These are phyloP conservation scores for Xylariaceae sp. DNA, from an alignment of 2,329 filamentous ascomycete species.

Conservation along the genomic window DNA sequence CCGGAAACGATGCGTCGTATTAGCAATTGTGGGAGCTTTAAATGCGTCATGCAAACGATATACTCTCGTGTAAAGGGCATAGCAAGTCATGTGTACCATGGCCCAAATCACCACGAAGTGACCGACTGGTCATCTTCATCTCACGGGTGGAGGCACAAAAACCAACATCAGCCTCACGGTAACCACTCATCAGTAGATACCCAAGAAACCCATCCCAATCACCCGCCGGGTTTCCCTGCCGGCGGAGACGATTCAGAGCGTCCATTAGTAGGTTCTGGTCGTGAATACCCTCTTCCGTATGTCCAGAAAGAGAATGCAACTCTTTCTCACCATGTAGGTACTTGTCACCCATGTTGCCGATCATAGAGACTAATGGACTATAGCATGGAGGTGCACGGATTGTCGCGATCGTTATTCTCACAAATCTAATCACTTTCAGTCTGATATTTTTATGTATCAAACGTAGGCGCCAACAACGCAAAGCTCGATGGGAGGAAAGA, in stretches of 20 bases:
- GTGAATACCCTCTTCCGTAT: no score
- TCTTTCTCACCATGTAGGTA: conserved; percentile 6
- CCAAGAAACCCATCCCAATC: no score
- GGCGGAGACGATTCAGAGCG: not conserved
- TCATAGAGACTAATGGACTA: conserved; percentile 2
- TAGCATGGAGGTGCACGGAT: conserved; percentile 9
- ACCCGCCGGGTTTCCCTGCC: not conserved
- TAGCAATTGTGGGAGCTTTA: conserved; percentile 39
- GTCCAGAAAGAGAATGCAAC: no score
- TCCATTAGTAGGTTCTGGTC: not conserved
- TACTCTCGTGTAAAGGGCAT: conserved; percentile 38
- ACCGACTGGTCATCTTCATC: conserved; percentile 25
- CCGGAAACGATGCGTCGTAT: conserved; percentile 25
- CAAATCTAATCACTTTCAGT: conserved; percentile 6
- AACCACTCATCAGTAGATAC: no score
- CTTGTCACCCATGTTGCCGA: not conserved
- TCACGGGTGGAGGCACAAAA: conserved; percentile 16
- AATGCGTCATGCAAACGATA: conserved; percentile 42
- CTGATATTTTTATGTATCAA: conserved; percentile 14
- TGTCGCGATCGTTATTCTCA: conserved; percentile 1
- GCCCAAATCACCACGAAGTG: conserved; percentile 13
- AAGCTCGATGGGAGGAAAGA: conserved; percentile 12
- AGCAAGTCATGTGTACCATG: conserved; percentile 33
- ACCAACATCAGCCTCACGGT: conserved; percentile 15
- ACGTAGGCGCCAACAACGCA: conserved; percentile 13